phyloP scores from a whole-genome alignment of 768 basidiomycete genomes.

The Lentinula raphanica region DNA sequence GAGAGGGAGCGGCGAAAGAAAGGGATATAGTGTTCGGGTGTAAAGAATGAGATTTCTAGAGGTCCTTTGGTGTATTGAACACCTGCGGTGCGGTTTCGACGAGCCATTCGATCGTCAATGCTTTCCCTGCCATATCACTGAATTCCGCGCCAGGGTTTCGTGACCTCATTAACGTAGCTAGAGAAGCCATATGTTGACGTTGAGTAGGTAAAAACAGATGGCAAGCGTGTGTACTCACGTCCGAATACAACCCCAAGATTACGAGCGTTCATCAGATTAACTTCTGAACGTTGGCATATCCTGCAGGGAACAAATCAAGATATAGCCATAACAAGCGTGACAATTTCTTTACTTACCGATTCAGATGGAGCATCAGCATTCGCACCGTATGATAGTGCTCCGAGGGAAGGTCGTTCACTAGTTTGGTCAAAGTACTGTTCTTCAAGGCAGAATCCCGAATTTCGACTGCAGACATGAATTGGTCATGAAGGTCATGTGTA shows the following conservation, averaged over 20 bases:
- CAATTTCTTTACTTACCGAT: constrained; percentile 60
- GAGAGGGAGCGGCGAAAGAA: not conserved
- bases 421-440: constrained; percentile 52
- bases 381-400: constrained; percentile 87
- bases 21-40: not conserved
- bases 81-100: constrained; percentile 77
- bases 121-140: constrained; percentile 96
- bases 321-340: not conserved
- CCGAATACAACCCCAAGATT: constrained; percentile 98
- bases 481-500: constrained; percentile 87
- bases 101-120: constrained; percentile 89
- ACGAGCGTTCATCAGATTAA: constrained; percentile 90
- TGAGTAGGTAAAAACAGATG: not conserved
- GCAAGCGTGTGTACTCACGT: constrained; percentile 54
- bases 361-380: constrained; percentile 79
- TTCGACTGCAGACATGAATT: constrained; percentile 74
- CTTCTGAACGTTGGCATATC: constrained; percentile 63
- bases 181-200: constrained; percentile 10
- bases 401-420: constrained; percentile 73
- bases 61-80: constrained; percentile 23
- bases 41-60: not conserved
- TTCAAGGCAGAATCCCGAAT: constrained; percentile 61
- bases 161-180: constrained; percentile 93
- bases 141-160: constrained; percentile 84
- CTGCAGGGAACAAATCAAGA: constrained; percentile 19